These are phyloP conservation scores for Pseudogymnoascus sp. DNA, from an alignment of 2,329 filamentous ascomycete species.

Conservation along the genomic window DNA sequence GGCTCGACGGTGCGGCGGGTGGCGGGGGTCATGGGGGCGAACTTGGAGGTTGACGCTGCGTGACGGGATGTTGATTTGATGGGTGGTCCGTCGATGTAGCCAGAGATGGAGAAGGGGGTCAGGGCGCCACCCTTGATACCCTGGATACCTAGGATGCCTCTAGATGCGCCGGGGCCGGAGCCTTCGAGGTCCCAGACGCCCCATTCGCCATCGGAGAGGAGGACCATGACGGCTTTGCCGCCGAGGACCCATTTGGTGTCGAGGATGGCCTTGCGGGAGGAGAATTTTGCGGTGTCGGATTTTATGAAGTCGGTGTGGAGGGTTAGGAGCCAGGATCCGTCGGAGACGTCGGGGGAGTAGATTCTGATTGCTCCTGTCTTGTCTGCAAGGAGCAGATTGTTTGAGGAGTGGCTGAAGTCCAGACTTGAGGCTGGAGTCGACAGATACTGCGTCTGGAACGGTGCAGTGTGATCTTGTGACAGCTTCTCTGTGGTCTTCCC, in stretches of 20 bases:
- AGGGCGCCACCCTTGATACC: slow-evolving; percentile 47
- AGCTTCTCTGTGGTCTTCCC: slow-evolving; percentile 33
- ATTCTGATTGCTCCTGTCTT: slow-evolving; percentile 49
- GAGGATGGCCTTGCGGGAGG: slow-evolving; percentile 48
- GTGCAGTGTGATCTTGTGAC: slow-evolving; percentile 31
- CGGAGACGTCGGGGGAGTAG: slow-evolving; percentile 39
- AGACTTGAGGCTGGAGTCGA: slow-evolving; percentile 46
- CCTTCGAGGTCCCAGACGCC: slow-evolving; percentile 61
- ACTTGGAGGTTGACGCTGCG: slow-evolving; percentile 37
- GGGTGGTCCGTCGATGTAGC: slow-evolving; percentile 51
- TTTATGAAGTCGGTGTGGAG: slow-evolving; percentile 39
- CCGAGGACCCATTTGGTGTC: slow-evolving; percentile 55
- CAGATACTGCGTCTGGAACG: slow-evolving; percentile 55
- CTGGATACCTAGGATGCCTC: slow-evolving; percentile 30
- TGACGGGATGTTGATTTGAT: slow-evolving; percentile 19
- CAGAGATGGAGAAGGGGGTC: slow-evolving; percentile 49
- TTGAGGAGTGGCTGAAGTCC: slow-evolving; percentile 49
- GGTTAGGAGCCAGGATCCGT: slow-evolving; percentile 55
- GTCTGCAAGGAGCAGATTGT: slow-evolving; percentile 50
- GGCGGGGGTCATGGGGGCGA: slow-evolving; percentile 58
- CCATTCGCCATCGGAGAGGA: slow-evolving; percentile 59
- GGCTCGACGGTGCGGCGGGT: slow-evolving; percentile 35
- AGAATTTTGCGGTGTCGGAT: slow-evolving; percentile 16
- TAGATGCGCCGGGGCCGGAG: slow-evolving; percentile 41
- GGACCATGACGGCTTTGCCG: slow-evolving; percentile 49